Evolutionary conservation across 2,329 filamentous ascomycete species (phyloP), one percentile per base, ranked within the genome.

Genomic region (Aspergillus chevalieri): DNA sequence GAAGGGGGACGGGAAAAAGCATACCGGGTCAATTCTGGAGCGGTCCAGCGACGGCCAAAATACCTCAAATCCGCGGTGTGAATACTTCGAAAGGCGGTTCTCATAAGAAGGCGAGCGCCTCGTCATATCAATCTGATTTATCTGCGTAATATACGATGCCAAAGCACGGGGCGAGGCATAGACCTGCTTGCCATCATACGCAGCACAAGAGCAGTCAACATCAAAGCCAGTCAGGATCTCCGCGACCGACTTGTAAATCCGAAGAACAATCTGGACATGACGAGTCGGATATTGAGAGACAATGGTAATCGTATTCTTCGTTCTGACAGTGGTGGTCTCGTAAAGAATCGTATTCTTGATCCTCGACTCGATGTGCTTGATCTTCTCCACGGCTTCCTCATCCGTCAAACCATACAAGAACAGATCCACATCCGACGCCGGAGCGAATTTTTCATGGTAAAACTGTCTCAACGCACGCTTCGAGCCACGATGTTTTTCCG

Each of bases 151-250:
- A 66, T 86, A 92, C 8, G 88, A 85, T 42, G 82, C 82, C 12
- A 95, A 66, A 2, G 89, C 89, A 50, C 89, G 80, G 2, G 89
- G 89, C 2, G 85, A 84, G 21, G 83, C 83, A 62, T 85, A 94
- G 15, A 95, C 88, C 61, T 93, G 86, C 17, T 79, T 78, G 33
- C 89, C 89, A 65, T 93, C 83, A 58, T 87, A 95, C 3, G 87
- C 88, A 21, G 83, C 86, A 53, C 88, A 88, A 1, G 87, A 86
- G 64, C 86, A 90, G 64, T 93, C 89, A 44, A 95, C 89, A 59
- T 94, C 89, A 58, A 95, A 95, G 0, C 89, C 89, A 3, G 89
- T 89, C 21, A 95, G 76, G 33, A 95, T 91, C 65, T 94, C 87
- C 1, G 87, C 85, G 43, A 94, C 72, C 0, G 85, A 90, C 61